Evolutionary conservation across 2,329 filamentous ascomycete genomes (phyloP), one percentile per base, ranked within the genome.

Genomic region (Colletotrichum brevisporum): DNA sequence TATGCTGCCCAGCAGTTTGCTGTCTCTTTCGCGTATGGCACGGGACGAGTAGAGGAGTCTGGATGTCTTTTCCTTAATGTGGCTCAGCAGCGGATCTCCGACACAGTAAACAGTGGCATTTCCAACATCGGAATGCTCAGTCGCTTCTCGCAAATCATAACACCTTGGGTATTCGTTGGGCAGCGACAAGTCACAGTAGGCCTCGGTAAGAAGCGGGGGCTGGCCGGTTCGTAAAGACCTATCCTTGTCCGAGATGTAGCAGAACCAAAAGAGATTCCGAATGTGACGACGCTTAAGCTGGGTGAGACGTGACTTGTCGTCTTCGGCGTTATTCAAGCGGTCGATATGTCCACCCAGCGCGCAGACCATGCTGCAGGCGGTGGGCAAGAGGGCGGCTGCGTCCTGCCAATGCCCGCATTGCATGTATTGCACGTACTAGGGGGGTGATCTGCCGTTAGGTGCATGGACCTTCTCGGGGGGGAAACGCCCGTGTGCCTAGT

Each of bases 241-340:
- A 4, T 78, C 73, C 53, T 78, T 78, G 58, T 78, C 76, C 1
- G 72, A 31, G 3, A 71, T 53, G 47, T 78, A 78, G 56, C 72
- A 76, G 2, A 77, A 45, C 75, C 75, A 76, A 62, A 78, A 77
- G 2, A 78, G 56, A 1, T 39, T 59, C 6, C 73, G 62, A 4
- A 66, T 53, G 16, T 74, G 73, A 1, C n/a, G 45, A 5, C 10
- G 5, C 4, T 18, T 43, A 2, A 43, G 21, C 0, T 16, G 3
- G 5, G 16, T 16, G 6, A 21, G 45, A 5, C 16, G 10, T 2
- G 24, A 4, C 1, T 36, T 15, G 3, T 15, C 13, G 16, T 15
- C 10, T 15, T 15, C 41, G 15, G 15, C 41, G 1, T 51, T 16
- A 9, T 4, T n/a, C 6, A 9, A 9, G 12, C 43, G n/a, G 3